Conservation (phyloP, 306 rosid genomes). For the Cicer chorassanicum region DNA sequence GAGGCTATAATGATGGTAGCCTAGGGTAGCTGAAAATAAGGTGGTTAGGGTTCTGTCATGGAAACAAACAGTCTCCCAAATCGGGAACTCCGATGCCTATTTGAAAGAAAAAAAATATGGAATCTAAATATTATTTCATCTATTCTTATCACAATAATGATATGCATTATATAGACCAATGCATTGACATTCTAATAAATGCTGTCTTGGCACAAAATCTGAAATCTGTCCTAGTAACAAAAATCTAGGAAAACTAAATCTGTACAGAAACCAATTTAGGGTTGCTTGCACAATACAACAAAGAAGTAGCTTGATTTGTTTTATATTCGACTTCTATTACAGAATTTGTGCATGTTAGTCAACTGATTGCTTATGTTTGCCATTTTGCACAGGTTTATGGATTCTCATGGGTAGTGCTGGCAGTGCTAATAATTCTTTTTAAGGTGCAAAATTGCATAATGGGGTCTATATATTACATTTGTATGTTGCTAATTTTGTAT, state of each 20-base stretch:
- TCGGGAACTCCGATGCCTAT: not conserved
- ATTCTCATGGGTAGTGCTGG: constrained; percentile 82
- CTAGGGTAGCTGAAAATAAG: not conserved
- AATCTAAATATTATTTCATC: not conserved
- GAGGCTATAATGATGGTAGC: not conserved
- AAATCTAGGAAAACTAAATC: not conserved
- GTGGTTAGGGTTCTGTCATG: not conserved
- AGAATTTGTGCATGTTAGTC: not conserved
- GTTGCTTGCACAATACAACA: constrained; percentile 2
- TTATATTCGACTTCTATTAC: constrained; percentile 2
- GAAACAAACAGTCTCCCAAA: not conserved
- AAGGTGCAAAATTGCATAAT: constrained; percentile 62
- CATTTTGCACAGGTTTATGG: constrained; percentile 71
- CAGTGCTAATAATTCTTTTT: constrained; percentile 78
- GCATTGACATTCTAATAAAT: constrained; percentile 1
- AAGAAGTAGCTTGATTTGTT: not conserved
- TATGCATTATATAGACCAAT: constrained; percentile 18
- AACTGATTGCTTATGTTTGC: constrained; percentile 38
- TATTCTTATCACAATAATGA: not conserved
- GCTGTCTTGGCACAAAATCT: not conserved
- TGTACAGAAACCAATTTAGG: not conserved
- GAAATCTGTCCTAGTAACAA: not conserved
- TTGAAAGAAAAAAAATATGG: not conserved
- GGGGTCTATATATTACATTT: constrained; percentile 7
- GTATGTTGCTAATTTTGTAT: constrained; percentile 25